These are phyloP conservation scores for Thymus mandschuricus DNA, from an alignment of 257 asterid genomes.

Conservation along the genomic window DNA sequence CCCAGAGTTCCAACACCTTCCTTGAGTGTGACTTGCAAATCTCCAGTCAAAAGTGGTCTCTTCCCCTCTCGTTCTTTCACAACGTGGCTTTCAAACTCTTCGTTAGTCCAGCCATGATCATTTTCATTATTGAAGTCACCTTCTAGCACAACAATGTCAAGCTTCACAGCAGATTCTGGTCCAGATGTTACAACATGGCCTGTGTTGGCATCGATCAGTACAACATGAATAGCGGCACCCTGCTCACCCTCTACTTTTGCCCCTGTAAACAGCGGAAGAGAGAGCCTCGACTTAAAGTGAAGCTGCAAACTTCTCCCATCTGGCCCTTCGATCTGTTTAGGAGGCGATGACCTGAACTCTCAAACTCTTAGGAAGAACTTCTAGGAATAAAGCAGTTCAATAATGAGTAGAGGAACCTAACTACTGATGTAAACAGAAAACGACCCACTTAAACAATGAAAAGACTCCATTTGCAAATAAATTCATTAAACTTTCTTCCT, in stretches of 20 bases:
- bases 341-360: slow-evolving; percentile 71
- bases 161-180: slow-evolving; percentile 78
- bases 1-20: slow-evolving; percentile 99
- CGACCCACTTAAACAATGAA: not conserved
- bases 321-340: slow-evolving; percentile 86
- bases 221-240: slow-evolving; percentile 93
- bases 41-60: slow-evolving; percentile 92
- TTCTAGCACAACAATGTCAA: slow-evolving; percentile 87
- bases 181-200: slow-evolving; percentile 87
- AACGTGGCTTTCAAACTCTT: slow-evolving; percentile 89
- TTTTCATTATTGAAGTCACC: slow-evolving; percentile 94
- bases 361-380: slow-evolving; percentile 34
- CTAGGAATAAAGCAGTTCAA: slow-evolving; percentile 21
- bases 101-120: slow-evolving; percentile 80
- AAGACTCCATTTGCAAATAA: not conserved
- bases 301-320: slow-evolving; percentile 95
- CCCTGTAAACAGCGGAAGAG: slow-evolving; percentile 93
- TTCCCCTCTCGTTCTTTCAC: slow-evolving; percentile 98
- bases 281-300: slow-evolving; percentile 78
- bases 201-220: slow-evolving; percentile 64
- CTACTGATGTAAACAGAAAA: slow-evolving; percentile 18
- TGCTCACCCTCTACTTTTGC: slow-evolving; percentile 98
- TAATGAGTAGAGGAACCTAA: slow-evolving; percentile 5
- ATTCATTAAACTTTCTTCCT: not conserved
- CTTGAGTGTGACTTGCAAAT: slow-evolving; percentile 81